Base-by-base conservation (phyloP, 768 basidiomycete genomes). In the Boletus patriciae region DNA sequence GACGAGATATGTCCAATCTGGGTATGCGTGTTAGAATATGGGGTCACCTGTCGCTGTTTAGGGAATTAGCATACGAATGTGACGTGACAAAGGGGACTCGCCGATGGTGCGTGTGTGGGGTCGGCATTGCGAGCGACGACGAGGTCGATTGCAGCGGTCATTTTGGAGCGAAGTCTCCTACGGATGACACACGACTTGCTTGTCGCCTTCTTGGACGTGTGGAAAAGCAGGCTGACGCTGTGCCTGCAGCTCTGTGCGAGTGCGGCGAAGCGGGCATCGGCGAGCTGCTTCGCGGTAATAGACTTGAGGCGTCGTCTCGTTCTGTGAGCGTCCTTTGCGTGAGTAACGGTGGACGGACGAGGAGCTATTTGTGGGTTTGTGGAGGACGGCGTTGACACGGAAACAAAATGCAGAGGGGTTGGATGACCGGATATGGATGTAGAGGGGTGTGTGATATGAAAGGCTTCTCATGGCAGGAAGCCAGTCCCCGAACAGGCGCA, bases 1-100 rank as follows among this genome's bases (percentile, higher is more conserved):
- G 23, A 70, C 58, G 19, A 72, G 54, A 48, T 70, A 72, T 37
- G 68, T 65, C 70, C 71, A 71, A 36, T 48, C 71, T 71, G 23
- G 5, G 23, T 31, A 7, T 16, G 5, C 0, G 3, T 12, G 42
- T 60, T 10, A 64, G n/a, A n/a, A 42, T 66, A 38, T 16, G 34
- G 16, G 5, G 43, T 38, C 6, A 11, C 15, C 21, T 33, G 37
- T 9, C 23, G 51, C 54, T 58, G 31, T 36, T 8, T 3, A 19
- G 9, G 21, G 21, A 27, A 46, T 50, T 7, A 23, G 25, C n/a
- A 36, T 6, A n/a, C 34, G 19, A 7, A 27, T 11, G 16, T 19
- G 44, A 40, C 7, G 3, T 25, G 16, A 19, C 4, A 3, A 10
- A 1, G 4, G n/a, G 12, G 33, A 34, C 54, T 44, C 21, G 38